Conservation (phyloP, 2,329 filamentous ascomycete genomes). For the Epichloe elymi region DNA sequence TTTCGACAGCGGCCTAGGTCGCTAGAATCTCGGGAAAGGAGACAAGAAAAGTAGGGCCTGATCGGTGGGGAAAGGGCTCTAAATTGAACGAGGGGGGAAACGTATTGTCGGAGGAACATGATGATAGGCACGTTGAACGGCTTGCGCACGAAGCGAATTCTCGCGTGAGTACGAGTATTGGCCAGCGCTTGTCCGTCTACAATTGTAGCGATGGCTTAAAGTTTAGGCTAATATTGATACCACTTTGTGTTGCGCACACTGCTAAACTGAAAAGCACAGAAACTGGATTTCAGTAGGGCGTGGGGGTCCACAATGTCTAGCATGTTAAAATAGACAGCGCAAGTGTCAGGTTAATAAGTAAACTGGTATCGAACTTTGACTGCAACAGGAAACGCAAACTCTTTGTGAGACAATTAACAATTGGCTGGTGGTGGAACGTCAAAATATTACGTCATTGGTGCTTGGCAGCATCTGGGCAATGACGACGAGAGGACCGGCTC, state of each 20-base stretch:
- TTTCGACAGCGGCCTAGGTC: background rate
- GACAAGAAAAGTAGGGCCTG: background rate
- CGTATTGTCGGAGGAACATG: background rate
- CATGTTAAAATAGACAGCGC: no score
- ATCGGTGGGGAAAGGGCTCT: conserved; percentile 4
- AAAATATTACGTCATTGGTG: background rate
- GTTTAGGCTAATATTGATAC: background rate
- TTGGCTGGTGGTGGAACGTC: no score
- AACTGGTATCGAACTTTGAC: background rate
- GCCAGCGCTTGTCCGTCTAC: background rate
- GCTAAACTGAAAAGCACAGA: background rate
- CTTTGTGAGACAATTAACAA: background rate
- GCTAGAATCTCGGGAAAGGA: no score
- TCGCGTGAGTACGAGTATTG: background rate
- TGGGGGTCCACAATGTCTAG: no score
- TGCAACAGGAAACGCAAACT: background rate
- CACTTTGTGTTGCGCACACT: background rate
- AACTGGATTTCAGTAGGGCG: background rate
- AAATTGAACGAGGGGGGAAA: background rate
- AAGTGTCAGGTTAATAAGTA: no score
- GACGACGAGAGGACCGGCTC: no score
- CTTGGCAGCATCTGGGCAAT: background rate
- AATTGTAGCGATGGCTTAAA: background rate
- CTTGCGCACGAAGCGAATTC: background rate
- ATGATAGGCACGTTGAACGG: background rate